These are phyloP conservation scores for Apiospora hydei DNA, from an alignment of 2,329 filamentous ascomycete genomes.

Conservation along the genomic window DNA sequence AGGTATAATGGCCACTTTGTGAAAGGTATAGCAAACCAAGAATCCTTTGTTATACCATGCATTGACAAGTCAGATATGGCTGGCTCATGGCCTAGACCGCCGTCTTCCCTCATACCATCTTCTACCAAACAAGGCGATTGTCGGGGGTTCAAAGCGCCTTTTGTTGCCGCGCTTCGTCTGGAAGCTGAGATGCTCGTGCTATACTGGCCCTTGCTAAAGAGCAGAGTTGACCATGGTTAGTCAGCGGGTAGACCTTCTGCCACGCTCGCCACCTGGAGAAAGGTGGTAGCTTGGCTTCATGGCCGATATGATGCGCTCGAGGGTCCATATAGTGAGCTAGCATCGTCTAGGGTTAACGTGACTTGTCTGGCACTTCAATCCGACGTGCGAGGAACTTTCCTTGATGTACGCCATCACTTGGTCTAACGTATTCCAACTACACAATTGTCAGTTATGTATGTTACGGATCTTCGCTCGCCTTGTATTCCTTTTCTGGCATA, in stretches of 20 bases:
- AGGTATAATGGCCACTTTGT: background rate
- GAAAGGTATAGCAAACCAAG: background rate
- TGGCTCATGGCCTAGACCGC: background rate
- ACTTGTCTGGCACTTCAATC: background rate
- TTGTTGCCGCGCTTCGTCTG: background rate
- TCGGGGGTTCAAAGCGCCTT: background rate
- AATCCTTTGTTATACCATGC: background rate
- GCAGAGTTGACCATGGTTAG: background rate
- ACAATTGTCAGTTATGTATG: background rate
- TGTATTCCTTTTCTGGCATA: background rate
- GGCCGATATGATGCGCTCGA: background rate
- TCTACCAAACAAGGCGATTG: background rate
- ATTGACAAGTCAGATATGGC: background rate
- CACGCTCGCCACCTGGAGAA: background rate
- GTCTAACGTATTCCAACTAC: background rate
- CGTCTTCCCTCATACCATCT: background rate
- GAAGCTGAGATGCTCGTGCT: background rate
- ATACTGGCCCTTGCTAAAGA: background rate
- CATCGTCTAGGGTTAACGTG: background rate
- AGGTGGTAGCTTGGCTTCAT: background rate
- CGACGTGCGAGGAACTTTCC: too few species aligned
- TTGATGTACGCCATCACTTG: too few species aligned
- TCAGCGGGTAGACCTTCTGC: background rate
- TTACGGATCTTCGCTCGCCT: background rate
- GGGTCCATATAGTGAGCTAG: background rate